Percentiles rank a stretch among this genome's conserved stretches.
Evolutionary conservation across 352 stramenopile species (phyloP).

Genomic region (Pythium phragmitis): DNA sequence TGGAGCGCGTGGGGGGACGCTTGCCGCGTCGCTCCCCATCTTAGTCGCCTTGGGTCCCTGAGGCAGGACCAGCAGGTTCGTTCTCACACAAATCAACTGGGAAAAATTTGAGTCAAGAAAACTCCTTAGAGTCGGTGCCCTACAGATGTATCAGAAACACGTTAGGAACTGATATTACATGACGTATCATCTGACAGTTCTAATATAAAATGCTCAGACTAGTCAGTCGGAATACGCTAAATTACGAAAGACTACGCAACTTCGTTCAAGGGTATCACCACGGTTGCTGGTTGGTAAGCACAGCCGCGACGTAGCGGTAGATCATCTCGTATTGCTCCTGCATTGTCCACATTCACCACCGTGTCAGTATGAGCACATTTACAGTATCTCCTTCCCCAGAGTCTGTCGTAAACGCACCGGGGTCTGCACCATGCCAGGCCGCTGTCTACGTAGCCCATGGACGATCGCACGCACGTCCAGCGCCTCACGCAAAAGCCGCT

Average conservation of each 20-base stretch:
- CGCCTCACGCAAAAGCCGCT: slow-evolving; percentile 36
- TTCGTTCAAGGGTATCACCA: slow-evolving; percentile 39
- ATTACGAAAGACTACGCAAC: slow-evolving; percentile 7
- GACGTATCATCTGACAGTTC: not conserved
- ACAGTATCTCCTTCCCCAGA: not conserved
- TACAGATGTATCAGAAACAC: not conserved
- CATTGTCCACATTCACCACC: not conserved
- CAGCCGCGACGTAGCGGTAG: slow-evolving; percentile 73
- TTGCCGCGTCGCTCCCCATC: not conserved
- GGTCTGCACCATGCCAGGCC: slow-evolving; percentile 83
- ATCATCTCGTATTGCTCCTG: slow-evolving; percentile 88
- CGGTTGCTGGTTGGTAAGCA: slow-evolving; percentile 47
- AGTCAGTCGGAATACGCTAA: not conserved
- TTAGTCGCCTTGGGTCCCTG: not conserved
- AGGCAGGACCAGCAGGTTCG: not conserved
- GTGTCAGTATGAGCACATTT: not conserved
- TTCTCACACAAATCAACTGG: not conserved
- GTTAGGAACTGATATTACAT: too few relatives aligned
- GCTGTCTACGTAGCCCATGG: slow-evolving; percentile 60
- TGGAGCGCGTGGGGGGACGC: not conserved
- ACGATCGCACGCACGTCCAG: slow-evolving; percentile 63
- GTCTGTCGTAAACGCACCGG: slow-evolving; percentile 39
- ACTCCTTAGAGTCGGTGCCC: not conserved
- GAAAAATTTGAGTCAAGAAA: not conserved
- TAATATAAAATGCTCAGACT: not conserved